A percentile compares a stretch with the other conserved stretches of the same genome.
These are phyloP conservation scores for Colletotrichum lentis DNA, from an alignment of 2,329 filamentous ascomycete genomes.

Conservation along the genomic window DNA sequence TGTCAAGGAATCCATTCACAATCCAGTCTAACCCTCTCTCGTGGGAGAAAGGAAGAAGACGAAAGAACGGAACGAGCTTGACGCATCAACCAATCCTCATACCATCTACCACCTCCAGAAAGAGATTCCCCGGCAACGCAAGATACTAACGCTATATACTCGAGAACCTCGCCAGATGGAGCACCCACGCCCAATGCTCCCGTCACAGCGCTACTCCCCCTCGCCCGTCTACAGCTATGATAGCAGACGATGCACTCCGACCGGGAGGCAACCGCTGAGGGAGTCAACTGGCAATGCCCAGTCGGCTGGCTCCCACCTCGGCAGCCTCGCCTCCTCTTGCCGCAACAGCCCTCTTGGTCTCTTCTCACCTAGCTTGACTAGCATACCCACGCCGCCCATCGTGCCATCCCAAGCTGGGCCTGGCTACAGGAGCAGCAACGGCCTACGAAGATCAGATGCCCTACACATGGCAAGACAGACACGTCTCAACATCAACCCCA, in stretches of 20 bases:
- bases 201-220: slow-evolving; percentile 61
- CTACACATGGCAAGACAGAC: slow-evolving; percentile 44
- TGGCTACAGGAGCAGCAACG: slow-evolving; percentile 46
- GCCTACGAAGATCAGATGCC: slow-evolving; percentile 44
- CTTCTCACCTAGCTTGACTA: slow-evolving; percentile 57
- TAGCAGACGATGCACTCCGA: slow-evolving; percentile 51
- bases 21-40: slow-evolving; percentile 27
- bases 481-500: slow-evolving; percentile 61
- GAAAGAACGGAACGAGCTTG: slow-evolving; percentile 22
- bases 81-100: slow-evolving; percentile 20
- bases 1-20: slow-evolving; percentile 39
- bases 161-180: slow-evolving; percentile 30
- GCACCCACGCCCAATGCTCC: slow-evolving; percentile 57
- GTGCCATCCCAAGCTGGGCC: slow-evolving; percentile 58
- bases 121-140: slow-evolving; percentile 15
- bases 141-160: background rate
- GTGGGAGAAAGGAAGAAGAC: slow-evolving; percentile 10
- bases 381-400: slow-evolving; percentile 58
- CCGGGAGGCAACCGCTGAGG: slow-evolving; percentile 56
- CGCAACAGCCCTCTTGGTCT: slow-evolving; percentile 54
- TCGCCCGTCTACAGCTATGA: slow-evolving; percentile 58
- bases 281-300: slow-evolving; percentile 64
- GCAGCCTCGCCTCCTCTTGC: slow-evolving; percentile 51
- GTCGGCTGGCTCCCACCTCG: slow-evolving; percentile 40
- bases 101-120: background rate